Evolutionary conservation across 305 asterid species (phyloP).

Genomic region (Solanum hybrid): DNA sequence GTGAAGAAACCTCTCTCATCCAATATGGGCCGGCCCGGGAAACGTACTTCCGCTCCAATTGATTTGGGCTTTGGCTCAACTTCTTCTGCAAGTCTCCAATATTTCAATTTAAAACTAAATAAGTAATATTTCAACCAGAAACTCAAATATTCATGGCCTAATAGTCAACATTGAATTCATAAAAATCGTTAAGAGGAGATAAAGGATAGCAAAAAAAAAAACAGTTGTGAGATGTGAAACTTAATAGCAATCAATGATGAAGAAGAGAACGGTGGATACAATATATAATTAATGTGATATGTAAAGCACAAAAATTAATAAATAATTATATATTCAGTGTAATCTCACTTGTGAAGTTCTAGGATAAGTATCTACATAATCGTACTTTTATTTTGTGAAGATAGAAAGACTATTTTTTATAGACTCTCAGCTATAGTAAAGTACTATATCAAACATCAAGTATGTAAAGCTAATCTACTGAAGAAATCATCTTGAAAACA

Average conservation of each 20-base stretch:
- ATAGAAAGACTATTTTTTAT: too few species aligned
- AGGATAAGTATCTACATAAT: too few species aligned
- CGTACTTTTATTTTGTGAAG: not conserved
- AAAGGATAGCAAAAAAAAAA: not conserved
- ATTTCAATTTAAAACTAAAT: too few species aligned
- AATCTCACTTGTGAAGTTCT: too few species aligned
- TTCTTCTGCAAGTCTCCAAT: not conserved
- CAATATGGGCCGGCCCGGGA: not conserved
- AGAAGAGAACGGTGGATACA: not conserved
- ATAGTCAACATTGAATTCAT: not conserved
- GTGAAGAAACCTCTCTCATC: not conserved
- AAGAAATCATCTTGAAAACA: not conserved
- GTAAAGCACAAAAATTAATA: not conserved
- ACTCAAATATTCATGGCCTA: not conserved
- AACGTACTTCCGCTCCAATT: not conserved
- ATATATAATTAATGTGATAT: not conserved
- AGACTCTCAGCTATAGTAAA: too few species aligned
- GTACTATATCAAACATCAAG: too few species aligned
- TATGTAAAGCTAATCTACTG: not conserved
- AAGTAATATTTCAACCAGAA: not conserved
- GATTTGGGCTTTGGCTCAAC: not conserved
- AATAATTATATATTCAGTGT: not conserved
- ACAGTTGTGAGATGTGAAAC: not conserved
- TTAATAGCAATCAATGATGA: not conserved
- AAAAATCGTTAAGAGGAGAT: not conserved